These are phyloP conservation scores for Leccinum disarticulatum DNA, from an alignment of 768 basidiomycete genomes.

Conservation along the genomic window DNA sequence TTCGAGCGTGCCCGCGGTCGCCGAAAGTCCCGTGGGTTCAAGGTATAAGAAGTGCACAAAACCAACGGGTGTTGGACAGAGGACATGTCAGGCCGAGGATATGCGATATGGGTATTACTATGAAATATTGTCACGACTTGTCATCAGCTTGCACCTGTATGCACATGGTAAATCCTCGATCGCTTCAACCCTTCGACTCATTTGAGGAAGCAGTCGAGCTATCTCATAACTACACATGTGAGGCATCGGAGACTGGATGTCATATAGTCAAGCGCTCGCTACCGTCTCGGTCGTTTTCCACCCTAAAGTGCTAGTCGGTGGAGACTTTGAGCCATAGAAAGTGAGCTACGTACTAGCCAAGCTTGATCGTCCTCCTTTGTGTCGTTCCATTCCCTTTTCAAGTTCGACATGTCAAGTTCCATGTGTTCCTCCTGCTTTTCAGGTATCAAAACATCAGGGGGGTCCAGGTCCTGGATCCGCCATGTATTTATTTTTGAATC, in stretches of 20 bases:
- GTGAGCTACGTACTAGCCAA: slow-evolving; percentile 16
- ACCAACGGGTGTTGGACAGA: slow-evolving; percentile 33
- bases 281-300: slow-evolving; percentile 22
- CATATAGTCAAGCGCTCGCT: background rate
- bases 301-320: slow-evolving; percentile 10
- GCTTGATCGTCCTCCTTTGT: slow-evolving; percentile 12
- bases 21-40: slow-evolving; percentile 97
- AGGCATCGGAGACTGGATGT: background rate
- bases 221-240: background rate
- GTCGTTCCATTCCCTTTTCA: slow-evolving; percentile 29
- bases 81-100: slow-evolving; percentile 26
- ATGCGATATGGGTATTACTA: slow-evolving; percentile 35
- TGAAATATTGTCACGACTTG: slow-evolving; percentile 21
- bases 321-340: background rate
- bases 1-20: slow-evolving; percentile 99
- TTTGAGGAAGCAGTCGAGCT: background rate
- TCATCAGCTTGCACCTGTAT: slow-evolving; percentile 21
- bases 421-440: slow-evolving; percentile 12
- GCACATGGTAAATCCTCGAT: slow-evolving; percentile 25
- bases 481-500: slow-evolving; percentile 48
- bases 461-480: slow-evolving; percentile 23
- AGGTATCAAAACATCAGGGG: background rate
- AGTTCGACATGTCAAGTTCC: slow-evolving; percentile 7
- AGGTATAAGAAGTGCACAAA: slow-evolving; percentile 63
- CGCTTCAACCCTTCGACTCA: background rate